Evolutionary conservation across 73 alveolate species (phyloP).

Genomic region (Paramecium sonneborni): DNA sequence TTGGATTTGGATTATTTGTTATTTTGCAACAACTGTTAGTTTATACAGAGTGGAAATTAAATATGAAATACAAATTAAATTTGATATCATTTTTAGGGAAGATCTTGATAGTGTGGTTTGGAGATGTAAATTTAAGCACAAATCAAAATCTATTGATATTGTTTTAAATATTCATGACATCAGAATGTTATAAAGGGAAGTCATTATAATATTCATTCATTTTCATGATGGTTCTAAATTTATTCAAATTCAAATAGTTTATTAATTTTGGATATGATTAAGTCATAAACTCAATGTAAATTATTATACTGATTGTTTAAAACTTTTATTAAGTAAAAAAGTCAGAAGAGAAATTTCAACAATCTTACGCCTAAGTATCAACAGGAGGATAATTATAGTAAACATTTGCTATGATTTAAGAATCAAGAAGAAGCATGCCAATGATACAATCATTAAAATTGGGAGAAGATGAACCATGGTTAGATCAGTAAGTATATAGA

Average conservation of each 20-base stretch:
- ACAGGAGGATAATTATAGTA: not conserved
- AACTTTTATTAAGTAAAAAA: not conserved
- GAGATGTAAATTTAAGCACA: not conserved
- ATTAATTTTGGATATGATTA: not conserved
- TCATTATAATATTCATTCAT: not conserved
- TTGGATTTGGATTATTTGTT: not conserved
- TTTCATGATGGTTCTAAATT: not conserved
- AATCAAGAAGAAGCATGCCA: not conserved
- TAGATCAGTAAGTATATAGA: not conserved
- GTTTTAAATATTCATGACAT: not conserved
- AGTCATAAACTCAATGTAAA: not conserved
- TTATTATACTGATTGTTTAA: not conserved
- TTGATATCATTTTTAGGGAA: not conserved
- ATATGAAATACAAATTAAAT: not conserved
- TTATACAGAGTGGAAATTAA: not conserved
- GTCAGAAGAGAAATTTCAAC: not conserved
- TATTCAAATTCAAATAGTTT: not conserved
- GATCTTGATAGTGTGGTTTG: not conserved
- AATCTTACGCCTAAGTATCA: not conserved
- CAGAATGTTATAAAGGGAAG: not conserved
- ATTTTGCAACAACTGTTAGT: not conserved
- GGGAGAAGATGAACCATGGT: slow-evolving; percentile 41
- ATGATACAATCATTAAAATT: not conserved
- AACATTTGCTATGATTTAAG: not conserved
- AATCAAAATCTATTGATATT: not conserved